These are phyloP conservation scores for Cadophora malorum DNA, from an alignment of 2,329 filamentous ascomycete genomes.

Conservation along the genomic window DNA sequence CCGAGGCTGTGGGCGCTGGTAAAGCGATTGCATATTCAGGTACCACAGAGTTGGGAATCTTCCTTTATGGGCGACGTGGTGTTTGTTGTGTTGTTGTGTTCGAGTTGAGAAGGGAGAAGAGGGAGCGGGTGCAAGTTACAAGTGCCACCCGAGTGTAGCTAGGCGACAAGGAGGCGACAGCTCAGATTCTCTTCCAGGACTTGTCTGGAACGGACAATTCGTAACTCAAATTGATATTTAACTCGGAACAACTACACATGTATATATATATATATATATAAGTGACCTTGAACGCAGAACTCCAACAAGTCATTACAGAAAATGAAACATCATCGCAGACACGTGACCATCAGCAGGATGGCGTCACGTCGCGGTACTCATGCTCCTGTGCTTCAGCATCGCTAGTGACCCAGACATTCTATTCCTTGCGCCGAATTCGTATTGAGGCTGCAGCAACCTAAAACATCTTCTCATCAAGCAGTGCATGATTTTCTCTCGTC, in stretches of 20 bases:
- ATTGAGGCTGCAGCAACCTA: not conserved
- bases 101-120: too few species aligned
- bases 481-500: conserved; percentile 13
- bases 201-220: not conserved
- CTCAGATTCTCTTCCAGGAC: not conserved
- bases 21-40: not conserved
- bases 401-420: not conserved
- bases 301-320: too few species aligned
- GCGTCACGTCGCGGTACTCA: too few species aligned
- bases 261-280: too few species aligned
- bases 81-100: too few species aligned
- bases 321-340: not conserved
- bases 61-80: too few species aligned
- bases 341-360: not conserved
- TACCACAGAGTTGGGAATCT: not conserved
- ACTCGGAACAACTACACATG: too few species aligned
- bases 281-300: not conserved
- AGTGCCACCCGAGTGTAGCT: too few species aligned
- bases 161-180: too few species aligned
- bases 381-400: too few species aligned
- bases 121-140: too few species aligned
- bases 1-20: not conserved
- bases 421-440: not conserved
- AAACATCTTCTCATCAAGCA: conserved; percentile 27
- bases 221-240: not conserved